Evolutionary conservation across 192 early-diverging fungal genomes (phyloP).

Genomic region (Rhizoclosmatium globosum): DNA sequence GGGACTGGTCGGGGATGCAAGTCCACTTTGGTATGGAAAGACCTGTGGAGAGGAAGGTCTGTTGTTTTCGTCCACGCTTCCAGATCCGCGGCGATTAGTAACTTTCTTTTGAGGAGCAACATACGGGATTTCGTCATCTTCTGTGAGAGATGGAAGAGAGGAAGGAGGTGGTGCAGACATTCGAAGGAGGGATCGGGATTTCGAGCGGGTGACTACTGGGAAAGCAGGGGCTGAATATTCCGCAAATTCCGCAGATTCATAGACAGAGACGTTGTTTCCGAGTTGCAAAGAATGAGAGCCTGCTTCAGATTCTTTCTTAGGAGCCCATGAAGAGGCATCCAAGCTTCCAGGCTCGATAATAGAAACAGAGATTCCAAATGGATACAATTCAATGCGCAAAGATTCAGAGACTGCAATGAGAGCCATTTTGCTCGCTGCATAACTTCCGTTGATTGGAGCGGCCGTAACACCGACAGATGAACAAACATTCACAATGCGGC

Average conservation of each 20-base stretch:
- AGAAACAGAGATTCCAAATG: slow-evolving; percentile 51
- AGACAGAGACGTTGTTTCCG: neutral
- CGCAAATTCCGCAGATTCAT: neutral
- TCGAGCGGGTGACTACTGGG: neutral
- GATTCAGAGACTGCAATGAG: slow-evolving; percentile 50
- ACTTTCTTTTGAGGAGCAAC: slow-evolving; percentile 15
- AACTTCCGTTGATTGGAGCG: slow-evolving; percentile 52
- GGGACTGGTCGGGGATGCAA: neutral
- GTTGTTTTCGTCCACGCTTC: slow-evolving; percentile 26
- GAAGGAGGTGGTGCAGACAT: slow-evolving; percentile 18
- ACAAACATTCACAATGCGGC: slow-evolving; percentile 57
- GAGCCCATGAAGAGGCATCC: slow-evolving; percentile 24
- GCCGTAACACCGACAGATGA: slow-evolving; percentile 45
- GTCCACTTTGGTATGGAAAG: slow-evolving; percentile 9
- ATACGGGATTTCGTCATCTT: slow-evolving; percentile 33
- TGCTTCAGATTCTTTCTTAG: neutral
- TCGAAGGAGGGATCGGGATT: slow-evolving; percentile 6
- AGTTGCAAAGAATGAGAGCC: slow-evolving; percentile 17
- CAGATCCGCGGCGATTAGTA: slow-evolving; percentile 26
- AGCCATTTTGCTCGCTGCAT: slow-evolving; percentile 51
- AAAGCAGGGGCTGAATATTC: neutral
- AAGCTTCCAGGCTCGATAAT: slow-evolving; percentile 50
- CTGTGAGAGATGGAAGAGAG: slow-evolving; percentile 1
- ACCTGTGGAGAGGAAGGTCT: slow-evolving; percentile 16
- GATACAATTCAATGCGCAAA: slow-evolving; percentile 50